phyloP scores from a whole-genome alignment of 2,329 filamentous ascomycete genomes.

The Cryphonectria nitschkei region DNA sequence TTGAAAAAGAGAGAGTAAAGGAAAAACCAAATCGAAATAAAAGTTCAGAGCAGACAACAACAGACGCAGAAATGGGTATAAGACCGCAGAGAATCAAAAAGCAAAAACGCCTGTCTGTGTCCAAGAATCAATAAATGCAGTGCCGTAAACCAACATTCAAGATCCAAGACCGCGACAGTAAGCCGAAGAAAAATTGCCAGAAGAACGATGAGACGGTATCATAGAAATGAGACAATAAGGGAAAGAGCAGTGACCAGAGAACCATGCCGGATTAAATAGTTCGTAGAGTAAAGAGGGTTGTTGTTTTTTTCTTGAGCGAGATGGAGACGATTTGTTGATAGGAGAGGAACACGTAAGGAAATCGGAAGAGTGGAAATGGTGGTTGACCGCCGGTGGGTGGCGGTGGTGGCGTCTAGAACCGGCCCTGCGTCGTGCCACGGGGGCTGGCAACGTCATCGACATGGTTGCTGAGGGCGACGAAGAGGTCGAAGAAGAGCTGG shows the following conservation, averaged over 20 bases:
- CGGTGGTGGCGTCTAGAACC: conserved; percentile 3
- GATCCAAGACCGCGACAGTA: conserved; percentile 9
- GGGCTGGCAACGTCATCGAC: conserved; percentile 70
- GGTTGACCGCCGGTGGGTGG: background rate
- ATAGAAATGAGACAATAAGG: conserved; percentile 18
- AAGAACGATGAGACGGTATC: conserved; percentile 7
- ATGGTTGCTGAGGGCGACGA: conserved; percentile 90
- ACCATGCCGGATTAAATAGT: conserved; percentile 21
- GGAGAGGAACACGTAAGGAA: conserved; percentile 9
- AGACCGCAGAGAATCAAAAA: conserved; percentile 8
- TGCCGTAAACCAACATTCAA: conserved; percentile 22
- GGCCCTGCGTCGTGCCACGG: conserved; percentile 42
- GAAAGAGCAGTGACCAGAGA: conserved; percentile 23
- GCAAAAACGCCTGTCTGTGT: conserved; percentile 16
- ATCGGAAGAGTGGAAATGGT: conserved; percentile 10
- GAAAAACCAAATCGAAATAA: conserved; percentile 1
- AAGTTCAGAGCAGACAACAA: conserved; percentile 6
- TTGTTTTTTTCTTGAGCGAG: conserved; percentile 1
- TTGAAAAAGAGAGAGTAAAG: background rate
- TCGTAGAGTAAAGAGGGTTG: conserved; percentile 9
- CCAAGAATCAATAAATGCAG: conserved; percentile 19
- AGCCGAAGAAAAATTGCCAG: conserved; percentile 11
- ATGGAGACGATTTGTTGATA: conserved; percentile 9
- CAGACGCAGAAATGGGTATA: conserved; percentile 19
- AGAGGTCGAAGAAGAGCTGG: conserved; percentile 88